Conservation (phyloP, 257 asterid species). For the Solanum acaule region DNA sequence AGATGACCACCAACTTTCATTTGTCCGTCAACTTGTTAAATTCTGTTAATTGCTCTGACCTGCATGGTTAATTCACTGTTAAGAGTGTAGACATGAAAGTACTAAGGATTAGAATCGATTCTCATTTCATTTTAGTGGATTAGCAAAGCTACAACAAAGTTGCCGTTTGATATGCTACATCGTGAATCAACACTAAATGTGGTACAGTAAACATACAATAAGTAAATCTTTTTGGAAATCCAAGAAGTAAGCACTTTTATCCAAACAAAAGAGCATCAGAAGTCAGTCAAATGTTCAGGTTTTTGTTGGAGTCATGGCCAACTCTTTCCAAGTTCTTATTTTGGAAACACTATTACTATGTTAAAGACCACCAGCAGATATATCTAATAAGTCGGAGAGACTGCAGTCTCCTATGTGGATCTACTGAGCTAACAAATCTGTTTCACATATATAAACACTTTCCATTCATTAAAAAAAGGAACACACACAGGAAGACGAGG, state of each 20-base stretch:
- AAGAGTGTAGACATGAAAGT: neutral
- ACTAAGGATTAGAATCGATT: neutral
- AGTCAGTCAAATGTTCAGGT: neutral
- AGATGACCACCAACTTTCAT: conserved; percentile 15
- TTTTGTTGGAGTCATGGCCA: neutral
- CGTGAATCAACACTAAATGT: neutral
- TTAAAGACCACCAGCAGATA: neutral
- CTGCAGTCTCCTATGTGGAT: neutral
- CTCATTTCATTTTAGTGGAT: neutral
- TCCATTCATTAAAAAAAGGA: neutral
- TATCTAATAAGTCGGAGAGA: too few relatives aligned
- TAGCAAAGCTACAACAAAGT: neutral
- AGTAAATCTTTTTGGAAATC: neutral
- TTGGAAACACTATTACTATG: neutral
- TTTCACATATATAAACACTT: neutral
- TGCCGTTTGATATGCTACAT: neutral
- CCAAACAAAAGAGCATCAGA: neutral
- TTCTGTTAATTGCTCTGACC: conserved; percentile 46
- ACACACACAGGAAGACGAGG: neutral
- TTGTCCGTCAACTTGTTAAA: conserved; percentile 26
- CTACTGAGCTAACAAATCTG: neutral
- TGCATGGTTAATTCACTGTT: conserved; percentile 20
- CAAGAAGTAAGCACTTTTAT: neutral
- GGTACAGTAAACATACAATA: neutral
- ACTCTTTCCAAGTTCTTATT: neutral